Base-by-base conservation (phyloP, 768 basidiomycete genomes). In the Cyclocybe aegerita region DNA sequence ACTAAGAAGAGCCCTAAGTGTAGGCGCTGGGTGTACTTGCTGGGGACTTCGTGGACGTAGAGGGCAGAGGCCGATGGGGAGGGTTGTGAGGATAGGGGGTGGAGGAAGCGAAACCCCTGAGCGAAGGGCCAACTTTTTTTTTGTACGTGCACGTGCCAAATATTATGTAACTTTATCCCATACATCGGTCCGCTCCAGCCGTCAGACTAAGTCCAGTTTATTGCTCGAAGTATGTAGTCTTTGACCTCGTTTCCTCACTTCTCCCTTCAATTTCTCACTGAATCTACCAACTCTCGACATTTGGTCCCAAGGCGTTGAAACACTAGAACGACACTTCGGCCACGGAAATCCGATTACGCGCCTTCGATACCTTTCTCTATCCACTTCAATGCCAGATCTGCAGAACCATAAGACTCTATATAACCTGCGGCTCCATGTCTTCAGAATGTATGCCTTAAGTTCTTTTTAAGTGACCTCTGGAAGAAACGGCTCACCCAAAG, bases 401-500 rank as follows among this genome's bases (percentile, higher is more conserved):
- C 57, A 10, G 54, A 58, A 7, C 57, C 57, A 23, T 52, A 49
- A 4, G 57, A 58, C 5, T 36, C 23, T 9, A 55, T 55, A 37
- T 53, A 58, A 6, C 57, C 57, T 35, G 35, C 33, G 7, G 44
- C 34, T 30, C 57, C 57, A 23, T 58, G 57, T 7, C 57, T 58
- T 42, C 30, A 31, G 5, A 7, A 15, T 23, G 4, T 10, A 12
- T 3, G 4, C 32, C 23, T 41, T 15, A 31, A 31, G 12, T 9
- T 8, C 37, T 4, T 2, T 32, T 12, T 15, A 43, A 39, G 15
- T 41, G 9, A 9, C 15, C 4, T 9, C 39, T 41, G 16, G 23
- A 9, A 30, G 7, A 4, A 17, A 45, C 17, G n/a, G 69, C 77
- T 63, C 53, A 83, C 81, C 85, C 85, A 58, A 87, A 85, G 31